Evolutionary conservation across 306 rosid species (phyloP).

Genomic region (Medicago truncatula): DNA sequence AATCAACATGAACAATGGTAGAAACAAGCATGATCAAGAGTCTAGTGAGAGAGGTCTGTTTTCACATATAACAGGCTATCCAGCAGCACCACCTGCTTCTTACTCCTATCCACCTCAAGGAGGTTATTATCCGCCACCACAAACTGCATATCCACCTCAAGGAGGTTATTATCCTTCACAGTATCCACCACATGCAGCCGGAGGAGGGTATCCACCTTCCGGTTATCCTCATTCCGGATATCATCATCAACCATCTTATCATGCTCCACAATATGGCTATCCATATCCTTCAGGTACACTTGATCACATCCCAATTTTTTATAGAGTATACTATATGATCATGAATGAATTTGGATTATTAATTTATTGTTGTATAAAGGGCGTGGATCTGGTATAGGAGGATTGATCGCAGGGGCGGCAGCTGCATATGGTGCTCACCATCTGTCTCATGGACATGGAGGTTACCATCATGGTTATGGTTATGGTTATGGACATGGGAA

Average conservation of each 20-base stretch:
- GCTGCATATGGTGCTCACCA: conserved; percentile 59
- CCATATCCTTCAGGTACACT: conserved; percentile 45
- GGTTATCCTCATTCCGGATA: conserved; percentile 47
- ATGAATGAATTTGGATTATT: neutral
- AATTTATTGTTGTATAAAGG: conserved; percentile 27
- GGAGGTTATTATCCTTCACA: conserved; percentile 43
- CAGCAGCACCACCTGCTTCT: conserved; percentile 36
- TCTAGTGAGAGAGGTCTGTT: conserved; percentile 49
- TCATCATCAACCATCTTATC: conserved; percentile 38
- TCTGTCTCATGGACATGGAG: conserved; percentile 69
- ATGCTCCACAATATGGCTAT: conserved; percentile 43
- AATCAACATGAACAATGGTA: conserved; percentile 47
- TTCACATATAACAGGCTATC: conserved; percentile 48
- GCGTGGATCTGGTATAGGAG: conserved; percentile 49
- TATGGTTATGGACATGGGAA: conserved; percentile 64
- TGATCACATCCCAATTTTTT: neutral
- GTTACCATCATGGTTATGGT: conserved; percentile 45
- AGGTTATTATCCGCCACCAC: neutral
- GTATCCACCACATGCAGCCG: conserved; percentile 39
- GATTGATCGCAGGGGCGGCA: conserved; percentile 54
- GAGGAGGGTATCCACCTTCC: conserved; percentile 40
- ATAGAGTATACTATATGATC: neutral
- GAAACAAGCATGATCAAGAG: conserved; percentile 32
- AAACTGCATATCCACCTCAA: conserved; percentile 39
- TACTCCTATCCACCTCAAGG: conserved; percentile 43